Conservation (phyloP, 2,329 filamentous ascomycete genomes). For the Penicillium sp. region DNA sequence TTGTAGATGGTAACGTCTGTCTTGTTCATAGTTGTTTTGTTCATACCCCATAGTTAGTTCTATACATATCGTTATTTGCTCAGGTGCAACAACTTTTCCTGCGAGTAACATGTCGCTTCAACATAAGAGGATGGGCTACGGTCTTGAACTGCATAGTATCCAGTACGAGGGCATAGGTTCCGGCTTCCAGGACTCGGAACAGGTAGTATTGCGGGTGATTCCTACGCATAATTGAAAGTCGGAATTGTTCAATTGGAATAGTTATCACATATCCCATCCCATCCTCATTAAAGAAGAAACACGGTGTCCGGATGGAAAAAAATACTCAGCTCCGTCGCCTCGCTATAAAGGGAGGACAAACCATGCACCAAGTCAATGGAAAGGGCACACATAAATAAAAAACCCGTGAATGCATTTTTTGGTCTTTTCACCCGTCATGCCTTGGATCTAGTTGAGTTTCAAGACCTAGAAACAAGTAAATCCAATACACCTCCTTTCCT, state of each 20-base stretch:
- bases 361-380: constrained; percentile 23
- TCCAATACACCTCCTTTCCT: constrained; percentile 26
- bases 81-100: not conserved
- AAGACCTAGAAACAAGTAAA: constrained; percentile 28
- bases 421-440: constrained; percentile 29
- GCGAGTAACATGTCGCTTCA: not conserved
- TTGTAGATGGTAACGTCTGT: constrained; percentile 12
- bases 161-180: not conserved
- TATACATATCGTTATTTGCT: not conserved
- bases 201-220: not conserved
- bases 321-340: constrained; percentile 21
- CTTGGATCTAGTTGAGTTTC: constrained; percentile 29
- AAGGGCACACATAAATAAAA: constrained; percentile 28
- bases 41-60: not conserved
- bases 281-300: constrained; percentile 29
- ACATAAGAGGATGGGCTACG: not conserved
- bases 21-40: not conserved
- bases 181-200: not conserved
- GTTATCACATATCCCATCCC: constrained; percentile 28
- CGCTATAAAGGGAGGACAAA: constrained; percentile 8
- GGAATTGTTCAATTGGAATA: constrained; percentile 30
- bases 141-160: not conserved
- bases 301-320: constrained; percentile 18
- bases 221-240: constrained; percentile 16
- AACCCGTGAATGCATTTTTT: constrained; percentile 33